Conservation (phyloP, 2,329 filamentous ascomycete species). For the Byssothecium circinans region DNA sequence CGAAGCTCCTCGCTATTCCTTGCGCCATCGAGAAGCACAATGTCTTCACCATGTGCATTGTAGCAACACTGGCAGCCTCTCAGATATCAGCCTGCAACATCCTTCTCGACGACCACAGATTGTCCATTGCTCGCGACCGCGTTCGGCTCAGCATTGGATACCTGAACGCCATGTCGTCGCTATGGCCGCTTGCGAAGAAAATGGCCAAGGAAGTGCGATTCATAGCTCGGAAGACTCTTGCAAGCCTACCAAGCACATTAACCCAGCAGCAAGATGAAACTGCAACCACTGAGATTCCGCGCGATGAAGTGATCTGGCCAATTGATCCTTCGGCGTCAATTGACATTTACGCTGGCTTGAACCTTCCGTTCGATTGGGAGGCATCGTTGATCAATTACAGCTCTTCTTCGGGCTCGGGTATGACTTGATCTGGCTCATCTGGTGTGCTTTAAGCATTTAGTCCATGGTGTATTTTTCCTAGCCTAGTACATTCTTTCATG, state of each 20-base stretch:
- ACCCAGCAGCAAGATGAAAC: conserved; percentile 12
- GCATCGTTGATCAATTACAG: conserved; percentile 13
- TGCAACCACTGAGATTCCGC: conserved; percentile 28
- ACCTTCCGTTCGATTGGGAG: conserved; percentile 27
- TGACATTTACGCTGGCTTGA: conserved; percentile 38
- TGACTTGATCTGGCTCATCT: conserved; percentile 5
- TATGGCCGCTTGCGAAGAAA: conserved; percentile 70
- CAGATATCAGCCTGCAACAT: conserved; percentile 65
- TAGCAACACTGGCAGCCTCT: conserved; percentile 30
- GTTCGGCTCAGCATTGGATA: conserved; percentile 78
- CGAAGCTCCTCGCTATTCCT: conserved; percentile 72
- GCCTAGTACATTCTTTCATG: too few species aligned
- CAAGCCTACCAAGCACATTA: conserved; percentile 12
- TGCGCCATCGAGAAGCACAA: conserved; percentile 71
- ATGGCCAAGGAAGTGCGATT: conserved; percentile 73
- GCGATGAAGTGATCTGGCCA: conserved; percentile 34
- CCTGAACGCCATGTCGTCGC: conserved; percentile 64
- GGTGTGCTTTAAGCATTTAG: too few species aligned
- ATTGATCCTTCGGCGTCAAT: conserved; percentile 31
- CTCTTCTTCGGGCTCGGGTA: conserved; percentile 13
- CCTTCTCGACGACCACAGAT: conserved; percentile 53
- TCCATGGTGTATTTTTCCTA: too few species aligned
- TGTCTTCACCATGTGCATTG: conserved; percentile 32
- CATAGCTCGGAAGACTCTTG: conserved; percentile 69
- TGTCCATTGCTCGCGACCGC: conserved; percentile 69